Percentiles rank a stretch among this genome's conserved stretches.
These are phyloP conservation scores for Drosera capensis DNA, from an alignment of 148 eudicot species.

Conservation along the genomic window DNA sequence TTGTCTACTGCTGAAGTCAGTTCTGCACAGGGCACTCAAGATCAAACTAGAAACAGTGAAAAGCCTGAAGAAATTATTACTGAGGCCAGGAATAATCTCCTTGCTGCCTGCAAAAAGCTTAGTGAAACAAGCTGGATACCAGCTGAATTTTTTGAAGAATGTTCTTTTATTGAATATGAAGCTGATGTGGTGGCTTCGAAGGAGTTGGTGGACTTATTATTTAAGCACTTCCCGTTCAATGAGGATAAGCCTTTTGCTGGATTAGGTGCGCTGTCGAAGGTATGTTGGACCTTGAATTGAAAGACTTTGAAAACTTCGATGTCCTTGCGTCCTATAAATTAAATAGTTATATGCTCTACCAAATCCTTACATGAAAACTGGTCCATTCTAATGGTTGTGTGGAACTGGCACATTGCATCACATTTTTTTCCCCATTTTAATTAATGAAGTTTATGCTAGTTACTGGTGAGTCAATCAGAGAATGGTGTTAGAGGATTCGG, in stretches of 20 bases:
- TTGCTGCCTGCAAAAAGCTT: constrained; percentile 28
- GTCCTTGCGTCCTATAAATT: no score
- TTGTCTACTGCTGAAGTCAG: constrained; percentile 21
- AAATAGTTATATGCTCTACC: no score
- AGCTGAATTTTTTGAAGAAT: constrained; percentile 32
- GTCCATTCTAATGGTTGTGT: no score
- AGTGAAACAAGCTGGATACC: constrained; percentile 19
- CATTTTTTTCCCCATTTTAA: no score
- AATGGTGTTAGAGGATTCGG: no score
- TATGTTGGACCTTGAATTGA: constrained; percentile 14
- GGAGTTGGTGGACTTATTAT: constrained; percentile 48
- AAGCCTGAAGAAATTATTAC: constrained; percentile 26
- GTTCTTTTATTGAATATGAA: constrained; percentile 47
- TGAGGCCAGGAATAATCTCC: constrained; percentile 45
- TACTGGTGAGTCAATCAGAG: no score
- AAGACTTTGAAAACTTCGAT: no score
- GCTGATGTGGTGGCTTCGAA: constrained; percentile 41
- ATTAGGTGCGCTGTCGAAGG: constrained; percentile 50
- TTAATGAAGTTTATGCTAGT: no score
- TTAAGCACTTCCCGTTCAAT: constrained; percentile 29
- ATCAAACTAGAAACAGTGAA: constrained; percentile 15
- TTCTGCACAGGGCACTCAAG: constrained; percentile 24
- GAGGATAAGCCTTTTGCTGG: constrained; percentile 18
- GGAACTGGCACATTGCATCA: no score
- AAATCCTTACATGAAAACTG: no score